A percentile compares a stretch with the other conserved stretches of the same genome.
Conservation (phyloP, 2,329 filamentous ascomycete genomes). For the Pseudogymnoascus sp. region DNA sequence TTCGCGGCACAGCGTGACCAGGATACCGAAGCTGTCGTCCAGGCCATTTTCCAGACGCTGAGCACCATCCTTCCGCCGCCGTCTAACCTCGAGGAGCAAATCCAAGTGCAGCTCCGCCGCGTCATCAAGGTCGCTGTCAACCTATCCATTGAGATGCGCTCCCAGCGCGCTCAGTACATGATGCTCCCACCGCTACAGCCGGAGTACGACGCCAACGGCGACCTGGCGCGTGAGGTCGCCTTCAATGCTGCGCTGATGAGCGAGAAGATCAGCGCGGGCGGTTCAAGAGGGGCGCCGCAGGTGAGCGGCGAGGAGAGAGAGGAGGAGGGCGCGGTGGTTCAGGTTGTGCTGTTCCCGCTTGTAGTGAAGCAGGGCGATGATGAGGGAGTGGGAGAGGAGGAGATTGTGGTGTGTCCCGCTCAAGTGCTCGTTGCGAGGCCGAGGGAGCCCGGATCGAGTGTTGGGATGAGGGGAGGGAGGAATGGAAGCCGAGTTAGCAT, state of each 20-base stretch:
- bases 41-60: slow-evolving; percentile 80
- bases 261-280: slow-evolving; percentile 47
- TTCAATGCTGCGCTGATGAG: slow-evolving; percentile 97
- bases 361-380: slow-evolving; percentile 96
- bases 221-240: slow-evolving; percentile 75
- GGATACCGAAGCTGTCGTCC: slow-evolving; percentile 92
- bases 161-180: slow-evolving; percentile 92
- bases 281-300: background rate
- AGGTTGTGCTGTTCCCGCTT: slow-evolving; percentile 88
- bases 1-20: slow-evolving; percentile 77
- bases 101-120: slow-evolving; percentile 75
- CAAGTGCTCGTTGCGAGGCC: slow-evolving; percentile 71
- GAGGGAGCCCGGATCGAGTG: slow-evolving; percentile 23
- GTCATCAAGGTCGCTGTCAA: slow-evolving; percentile 85
- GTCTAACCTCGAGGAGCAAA: slow-evolving; percentile 67
- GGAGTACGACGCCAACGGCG: slow-evolving; percentile 88
- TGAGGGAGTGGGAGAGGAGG: slow-evolving; percentile 76
- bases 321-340: slow-evolving; percentile 66
- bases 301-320: slow-evolving; percentile 71
- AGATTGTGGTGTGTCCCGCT: slow-evolving; percentile 90
- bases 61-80: slow-evolving; percentile 82
- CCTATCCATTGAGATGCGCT: slow-evolving; percentile 93
- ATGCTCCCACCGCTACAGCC: slow-evolving; percentile 95
- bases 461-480: slow-evolving; percentile 5
- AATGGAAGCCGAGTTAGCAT: background rate